phyloP scores from a whole-genome alignment of 331 rosid genomes.

The Malus hybrid region DNA sequence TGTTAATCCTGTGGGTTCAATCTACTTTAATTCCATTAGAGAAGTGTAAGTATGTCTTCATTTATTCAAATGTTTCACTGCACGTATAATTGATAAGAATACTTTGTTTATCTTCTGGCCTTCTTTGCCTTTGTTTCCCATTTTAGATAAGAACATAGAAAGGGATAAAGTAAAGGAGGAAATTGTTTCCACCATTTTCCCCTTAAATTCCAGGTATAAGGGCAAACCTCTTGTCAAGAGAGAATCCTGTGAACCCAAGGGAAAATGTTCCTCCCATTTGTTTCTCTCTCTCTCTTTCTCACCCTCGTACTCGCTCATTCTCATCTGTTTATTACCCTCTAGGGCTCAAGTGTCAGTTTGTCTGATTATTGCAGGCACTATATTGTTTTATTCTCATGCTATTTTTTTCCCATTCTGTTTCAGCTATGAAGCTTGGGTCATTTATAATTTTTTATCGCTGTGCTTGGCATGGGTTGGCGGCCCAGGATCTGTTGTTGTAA shows the following conservation, averaged over 20 bases:
- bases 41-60: slow-evolving; percentile 82
- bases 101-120: too few relatives aligned
- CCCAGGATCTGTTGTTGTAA: slow-evolving; percentile 95
- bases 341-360: background rate
- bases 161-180: too few relatives aligned
- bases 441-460: slow-evolving; percentile 79
- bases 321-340: background rate
- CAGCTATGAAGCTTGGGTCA: slow-evolving; percentile 99
- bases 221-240: too few relatives aligned
- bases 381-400: background rate
- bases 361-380: background rate
- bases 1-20: slow-evolving; percentile 59
- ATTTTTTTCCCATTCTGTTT: slow-evolving; percentile 16
- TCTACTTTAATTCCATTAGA: slow-evolving; percentile 83
- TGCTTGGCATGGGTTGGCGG: slow-evolving; percentile 99
- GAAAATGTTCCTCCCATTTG: too few relatives aligned
- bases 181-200: too few relatives aligned
- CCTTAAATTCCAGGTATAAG: too few relatives aligned
- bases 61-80: background rate
- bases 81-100: slow-evolving; percentile 3
- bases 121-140: too few relatives aligned
- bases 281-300: background rate
- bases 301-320: background rate
- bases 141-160: too few relatives aligned
- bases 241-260: too few relatives aligned